Percentiles rank a stretch among this genome's conserved stretches.
Evolutionary conservation across 1,139 yeast species (phyloP).

Genomic region (Candida sp.): DNA sequence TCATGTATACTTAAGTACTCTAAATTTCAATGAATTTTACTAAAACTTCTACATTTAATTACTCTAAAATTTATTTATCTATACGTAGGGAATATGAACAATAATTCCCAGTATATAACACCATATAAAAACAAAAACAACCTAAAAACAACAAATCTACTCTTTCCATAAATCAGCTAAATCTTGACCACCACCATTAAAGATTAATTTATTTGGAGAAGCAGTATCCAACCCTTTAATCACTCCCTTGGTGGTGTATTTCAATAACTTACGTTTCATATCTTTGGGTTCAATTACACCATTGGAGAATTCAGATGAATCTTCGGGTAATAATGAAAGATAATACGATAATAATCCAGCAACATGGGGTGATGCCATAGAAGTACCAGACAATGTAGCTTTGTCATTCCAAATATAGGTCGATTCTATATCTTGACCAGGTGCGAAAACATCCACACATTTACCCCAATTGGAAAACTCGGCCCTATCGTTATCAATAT

Average conservation of each 20-base stretch:
- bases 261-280: conserved; percentile 34
- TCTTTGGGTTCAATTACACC: conserved; percentile 37
- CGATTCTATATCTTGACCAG: conserved; percentile 40
- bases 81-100: too few species aligned
- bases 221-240: conserved; percentile 59
- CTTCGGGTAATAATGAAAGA: conserved; percentile 40
- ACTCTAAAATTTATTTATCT: too few species aligned
- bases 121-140: too few species aligned
- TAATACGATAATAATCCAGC: conserved; percentile 40
- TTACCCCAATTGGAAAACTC: conserved; percentile 42
- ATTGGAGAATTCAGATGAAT: conserved; percentile 43
- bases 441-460: conserved; percentile 45
- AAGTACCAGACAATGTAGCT: conserved; percentile 39
- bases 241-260: conserved; percentile 33
- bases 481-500: conserved; percentile 34
- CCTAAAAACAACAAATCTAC: too few species aligned
- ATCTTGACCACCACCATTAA: conserved; percentile 90
- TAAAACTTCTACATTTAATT: too few species aligned
- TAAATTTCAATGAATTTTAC: too few species aligned
- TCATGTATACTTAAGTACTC: too few species aligned
- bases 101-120: too few species aligned
- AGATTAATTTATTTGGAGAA: conserved; percentile 87
- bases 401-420: conserved; percentile 37
- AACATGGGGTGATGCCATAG: conserved; percentile 45
- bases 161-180: conserved; percentile 63